Base-by-base conservation (phyloP, 2,329 filamentous ascomycete species). In the Aaosphaeria arxii region DNA sequence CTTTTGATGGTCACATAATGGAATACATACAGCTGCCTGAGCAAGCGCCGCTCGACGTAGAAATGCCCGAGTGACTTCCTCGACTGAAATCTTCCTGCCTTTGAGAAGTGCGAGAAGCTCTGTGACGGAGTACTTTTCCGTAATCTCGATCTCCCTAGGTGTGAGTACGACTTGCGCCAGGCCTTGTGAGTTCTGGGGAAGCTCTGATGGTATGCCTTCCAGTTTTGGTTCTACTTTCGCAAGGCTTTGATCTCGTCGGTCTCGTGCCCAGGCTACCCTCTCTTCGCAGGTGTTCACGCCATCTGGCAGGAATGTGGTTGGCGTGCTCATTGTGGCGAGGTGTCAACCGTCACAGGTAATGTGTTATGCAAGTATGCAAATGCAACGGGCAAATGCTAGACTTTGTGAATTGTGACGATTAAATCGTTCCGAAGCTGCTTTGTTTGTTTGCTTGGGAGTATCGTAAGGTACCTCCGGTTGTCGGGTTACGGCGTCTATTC, bases 21-120 rank as follows among this genome's bases (percentile, higher is more conserved):
- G 3, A 24, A 24, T 11, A 36, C 33, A 11, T 36, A 36, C 73
- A 43, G 79, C 64, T 55, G 71, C 74, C 51, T 80, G 77, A 1
- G 80, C 80, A 24, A 84, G 60, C 4, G 63, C 79, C 29, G 81
- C 81, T 38, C 81, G 69, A 40, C 78, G 70, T 39, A 83, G 64
- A 59, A 83, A 84, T 1, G 80, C 81, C 31, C 70, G 74, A 3
- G 72, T 74, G 6, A 83, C 76, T 11, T 69, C 62, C 1, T 66
- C 67, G 32, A 74, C 69, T 7, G 69, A 74, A 17, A 78, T 56
- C 44, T 73, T 64, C 6, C 74, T 74, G 5, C 63, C 67, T 5
- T 75, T 71, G 33, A 84, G 67, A 44, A 63, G 63, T 13, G 60
- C 52, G 1, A 75, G 55, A 1, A 82, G 68, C 1, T 57, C 51